Base-by-base conservation (phyloP, 129 eudicot species). In the Tagetes patula region DNA sequence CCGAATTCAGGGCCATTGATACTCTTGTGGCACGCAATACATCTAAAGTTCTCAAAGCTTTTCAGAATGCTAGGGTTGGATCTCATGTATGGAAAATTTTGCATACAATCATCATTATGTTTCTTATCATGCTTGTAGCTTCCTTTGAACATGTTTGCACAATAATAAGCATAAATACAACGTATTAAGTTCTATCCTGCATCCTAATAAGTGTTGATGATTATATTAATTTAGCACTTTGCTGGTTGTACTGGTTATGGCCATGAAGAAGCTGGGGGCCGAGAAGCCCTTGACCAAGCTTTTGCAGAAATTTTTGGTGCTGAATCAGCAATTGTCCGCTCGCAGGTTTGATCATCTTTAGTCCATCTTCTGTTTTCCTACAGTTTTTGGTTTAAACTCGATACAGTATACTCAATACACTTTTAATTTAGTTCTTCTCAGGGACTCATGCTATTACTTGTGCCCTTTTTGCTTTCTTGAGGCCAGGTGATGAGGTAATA, bases 361-460 rank as follows among this genome's bases (percentile, higher is more conserved):
- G 6, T 47, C 49, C 14, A 5, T 76, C 42, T 27, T 76, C 36
- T 77, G 45, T 34, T 61, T 64, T 67, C n/a, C 43, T 30, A 69
- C 11, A 46, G 36, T 1, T 14, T 61, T 67, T 54, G 12, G 46
- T 66, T 3, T 42, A 61, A 39, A 10, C 45, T 8, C 42, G 8
- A 62, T 63, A 20, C 27, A 20, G 27, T 20, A 40, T 52, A 62
- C 71, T 39, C 46, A 46, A 76, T 61, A 10, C n/a, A 1, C 77
- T 47, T 64, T 71, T 36, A 8, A 31, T 43, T 36, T 85, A 94
- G 98, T 94, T 90, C 71, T 94, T 94, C 61, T 94, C 97, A 70
- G 98, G 98, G 40, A 94, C 98, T 73, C 98, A 94, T 90, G 98
- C 98, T 45, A 94, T 94, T 79, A 86, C 97, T 9, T 94, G 98